Conservation (phyloP, 1,284 basidiomycete species). For the Cryptococcus deneoformans region DNA sequence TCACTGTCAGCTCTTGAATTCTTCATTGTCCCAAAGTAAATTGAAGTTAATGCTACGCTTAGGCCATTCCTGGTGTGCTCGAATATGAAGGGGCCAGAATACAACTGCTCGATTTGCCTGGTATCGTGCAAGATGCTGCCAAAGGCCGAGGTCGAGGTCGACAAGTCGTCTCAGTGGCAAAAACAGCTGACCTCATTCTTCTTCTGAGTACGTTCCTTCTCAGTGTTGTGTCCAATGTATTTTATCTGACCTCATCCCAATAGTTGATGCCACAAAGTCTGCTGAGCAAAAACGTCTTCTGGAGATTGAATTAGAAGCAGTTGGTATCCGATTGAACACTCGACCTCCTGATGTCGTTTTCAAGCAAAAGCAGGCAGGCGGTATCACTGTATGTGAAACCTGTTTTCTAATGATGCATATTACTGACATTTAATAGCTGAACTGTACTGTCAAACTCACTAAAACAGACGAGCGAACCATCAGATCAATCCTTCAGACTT, state of each 20-base stretch:
- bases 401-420: slow-evolving; percentile 4
- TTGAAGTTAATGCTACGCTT: slow-evolving; percentile 2
- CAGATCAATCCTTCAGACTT: slow-evolving; percentile 81
- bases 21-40: neutral
- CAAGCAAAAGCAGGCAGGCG: slow-evolving; percentile 80
- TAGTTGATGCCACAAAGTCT: slow-evolving; percentile 92
- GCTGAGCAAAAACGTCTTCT: slow-evolving; percentile 84
- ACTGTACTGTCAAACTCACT: slow-evolving; percentile 86
- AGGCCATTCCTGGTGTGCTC: slow-evolving; percentile 92
- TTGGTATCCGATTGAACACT: slow-evolving; percentile 93
- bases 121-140: slow-evolving; percentile 96
- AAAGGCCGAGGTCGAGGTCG: slow-evolving; percentile 90
- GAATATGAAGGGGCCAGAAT: slow-evolving; percentile 91
- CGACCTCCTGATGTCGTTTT: slow-evolving; percentile 72
- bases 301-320: slow-evolving; percentile 91
- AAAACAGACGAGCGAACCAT: slow-evolving; percentile 95
- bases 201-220: slow-evolving; percentile 79
- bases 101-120: slow-evolving; percentile 91
- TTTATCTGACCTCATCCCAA: neutral
- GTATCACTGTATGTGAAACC: slow-evolving; percentile 58
- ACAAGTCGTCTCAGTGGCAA: slow-evolving; percentile 89
- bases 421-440: slow-evolving; percentile 59
- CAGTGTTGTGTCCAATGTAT: slow-evolving; percentile 56
- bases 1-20: slow-evolving; percentile 60
- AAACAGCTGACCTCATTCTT: slow-evolving; percentile 93